Base-by-base conservation (phyloP, 192 early-diverging fungal species). In the Rhizoclosmatium sp. region DNA sequence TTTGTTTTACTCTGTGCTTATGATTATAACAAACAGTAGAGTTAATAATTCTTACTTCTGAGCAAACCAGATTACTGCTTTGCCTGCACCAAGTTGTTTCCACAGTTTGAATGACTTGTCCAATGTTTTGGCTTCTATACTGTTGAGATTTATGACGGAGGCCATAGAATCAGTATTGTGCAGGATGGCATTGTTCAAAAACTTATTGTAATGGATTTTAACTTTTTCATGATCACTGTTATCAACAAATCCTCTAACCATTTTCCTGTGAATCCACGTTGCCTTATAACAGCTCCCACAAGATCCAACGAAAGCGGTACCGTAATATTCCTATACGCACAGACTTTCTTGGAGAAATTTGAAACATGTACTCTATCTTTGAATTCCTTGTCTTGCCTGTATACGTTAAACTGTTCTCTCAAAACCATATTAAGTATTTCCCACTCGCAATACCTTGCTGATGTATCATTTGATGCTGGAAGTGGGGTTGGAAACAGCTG, bases 71-170 rank as follows among this genome's bases (percentile, higher is more conserved):
- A 41, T 65, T 66, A 59, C 21, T 39, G 16, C 16, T 23, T 4
- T 41, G 40, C 2, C 21, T 42, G 16, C 74, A 23, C 14, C 74
- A 12, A 82, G 69, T 0, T 76, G 71, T 65, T 85, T 79, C 91
- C 91, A 92, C 23, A 83, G 73, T n/a, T 80, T 71, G 2, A 91
- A 91, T 47, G 82, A 80, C 51, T 82, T 74, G 44, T 79, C 79
- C 2, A 90, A 78, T 65, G 5, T 79, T n/a, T 31, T 46, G 4
- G 85, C 40, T 69, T 81, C 65, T 2, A 91, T 83, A 0, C 83
- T 86, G 74, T 93, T 91, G 65, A 92, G 92, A 76, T 93, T 90
- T 41, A 93, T 80, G 59, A 92, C 80, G 9, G 0, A 90, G 42
- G 23, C 87, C 88, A 59, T 83, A 91, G 16, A 86, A 75, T 9